phyloP scores from a whole-genome alignment of 805 yeast species.

The Kodamaea lidongshanica region DNA sequence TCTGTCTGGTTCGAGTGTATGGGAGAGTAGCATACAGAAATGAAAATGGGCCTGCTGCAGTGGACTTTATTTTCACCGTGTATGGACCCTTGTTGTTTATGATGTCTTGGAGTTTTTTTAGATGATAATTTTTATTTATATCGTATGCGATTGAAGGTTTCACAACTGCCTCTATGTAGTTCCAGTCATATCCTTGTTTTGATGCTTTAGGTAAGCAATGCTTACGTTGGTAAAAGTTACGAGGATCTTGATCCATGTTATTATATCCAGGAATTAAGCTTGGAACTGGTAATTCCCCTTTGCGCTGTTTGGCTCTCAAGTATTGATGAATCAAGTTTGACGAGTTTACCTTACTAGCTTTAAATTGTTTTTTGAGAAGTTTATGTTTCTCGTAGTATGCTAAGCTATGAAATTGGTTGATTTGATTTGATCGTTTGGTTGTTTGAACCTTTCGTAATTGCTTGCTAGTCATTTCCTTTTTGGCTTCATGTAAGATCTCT shows the following conservation, averaged over 20 bases:
- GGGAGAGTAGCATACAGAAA: constrained; percentile 28
- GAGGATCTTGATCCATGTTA: no score
- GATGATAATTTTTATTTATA: constrained; percentile 22
- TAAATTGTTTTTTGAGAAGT: constrained; percentile 11
- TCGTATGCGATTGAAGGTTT: constrained; percentile 30
- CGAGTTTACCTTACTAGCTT: constrained; percentile 12
- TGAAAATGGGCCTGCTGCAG: constrained; percentile 27
- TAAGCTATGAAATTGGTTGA: constrained; percentile 6
- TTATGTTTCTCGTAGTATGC: constrained; percentile 10
- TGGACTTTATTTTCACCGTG: constrained; percentile 23
- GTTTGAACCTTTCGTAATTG: constrained; percentile 4
- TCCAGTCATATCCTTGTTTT: constrained; percentile 24
- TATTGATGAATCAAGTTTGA: constrained; percentile 20
- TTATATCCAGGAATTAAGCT: constrained; percentile 20
- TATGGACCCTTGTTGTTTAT: constrained; percentile 33
- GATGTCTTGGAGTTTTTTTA: constrained; percentile 14
- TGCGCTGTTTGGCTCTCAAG: constrained; percentile 23
- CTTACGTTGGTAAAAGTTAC: no score
- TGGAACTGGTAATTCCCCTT: constrained; percentile 27
- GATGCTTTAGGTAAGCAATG: constrained; percentile 4
- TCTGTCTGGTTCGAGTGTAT: constrained; percentile 8
- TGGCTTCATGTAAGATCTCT: no score
- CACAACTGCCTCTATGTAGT: constrained; percentile 25
- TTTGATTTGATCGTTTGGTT: constrained; percentile 2
- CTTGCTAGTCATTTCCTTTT: constrained; percentile 9